A percentile compares a stretch with the other conserved stretches of the same genome.
Conservation (phyloP, 768 basidiomycete genomes). For the Cystofilobasidium ferigula region DNA sequence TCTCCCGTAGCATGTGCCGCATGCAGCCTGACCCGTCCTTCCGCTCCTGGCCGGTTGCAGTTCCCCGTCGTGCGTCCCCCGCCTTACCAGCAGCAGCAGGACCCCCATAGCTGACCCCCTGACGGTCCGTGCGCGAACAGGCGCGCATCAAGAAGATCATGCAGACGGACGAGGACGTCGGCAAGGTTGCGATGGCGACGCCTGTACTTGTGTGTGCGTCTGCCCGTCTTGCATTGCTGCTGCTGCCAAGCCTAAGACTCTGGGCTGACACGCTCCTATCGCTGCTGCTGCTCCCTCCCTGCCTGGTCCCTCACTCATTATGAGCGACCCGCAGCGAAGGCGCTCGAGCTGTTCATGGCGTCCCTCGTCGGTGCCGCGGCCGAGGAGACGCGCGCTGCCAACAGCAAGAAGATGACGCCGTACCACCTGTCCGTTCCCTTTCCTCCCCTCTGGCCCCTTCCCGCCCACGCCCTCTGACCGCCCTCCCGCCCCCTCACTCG, state of each 20-base stretch:
- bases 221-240: background rate
- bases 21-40: background rate
- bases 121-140: constrained; percentile 40
- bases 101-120: background rate
- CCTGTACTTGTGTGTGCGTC: constrained; percentile 89
- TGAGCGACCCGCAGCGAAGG: constrained; percentile 59
- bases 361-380: constrained; percentile 70
- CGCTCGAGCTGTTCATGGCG: constrained; percentile 79
- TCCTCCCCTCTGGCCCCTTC: background rate
- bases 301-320: background rate
- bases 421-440: constrained; percentile 70
- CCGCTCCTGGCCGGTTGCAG: background rate
- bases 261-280: background rate
- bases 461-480: background rate
- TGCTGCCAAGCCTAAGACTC: background rate
- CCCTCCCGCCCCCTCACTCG: constrained; percentile 8
- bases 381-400: constrained; percentile 64
- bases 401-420: constrained; percentile 77
- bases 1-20: background rate
- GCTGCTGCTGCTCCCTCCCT: background rate
- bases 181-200: constrained; percentile 92
- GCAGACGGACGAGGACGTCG: constrained; percentile 98
- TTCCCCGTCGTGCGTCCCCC: constrained; percentile 21
- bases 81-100: background rate
- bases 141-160: constrained; percentile 98